Base-by-base conservation (phyloP, 2,329 filamentous ascomycete genomes). In the Fusarium sulawesiense region DNA sequence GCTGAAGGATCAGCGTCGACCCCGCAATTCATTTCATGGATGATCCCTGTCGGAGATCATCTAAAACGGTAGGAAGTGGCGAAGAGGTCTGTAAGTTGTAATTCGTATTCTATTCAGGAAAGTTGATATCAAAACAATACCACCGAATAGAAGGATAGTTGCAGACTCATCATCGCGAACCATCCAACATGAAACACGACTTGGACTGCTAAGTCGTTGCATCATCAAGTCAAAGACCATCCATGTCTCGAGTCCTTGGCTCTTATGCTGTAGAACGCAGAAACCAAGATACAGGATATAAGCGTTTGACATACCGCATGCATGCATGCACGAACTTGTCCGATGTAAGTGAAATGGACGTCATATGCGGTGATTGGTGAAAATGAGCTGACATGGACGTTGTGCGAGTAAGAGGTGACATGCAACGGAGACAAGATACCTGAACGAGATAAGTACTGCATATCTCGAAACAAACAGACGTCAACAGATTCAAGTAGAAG, bases 41-140 rank as follows among this genome's bases (percentile, higher is more conserved):
- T 56, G 41, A 70, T 66, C 66, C 61, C 58, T 69, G 66, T 40
- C 48, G 27, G 4, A 44, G 21, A 46, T 49, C 16, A 46, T 41
- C 62, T 45, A 65, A 42, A 66, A 44, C 51, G 29, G 46, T 27
- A 25, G 32, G 18, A 30, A 27, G 30, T 42, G 54, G 47, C 34
- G 21, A 47, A 32, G 23, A 23, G 47, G 9, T 21, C 14, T n/a
- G 7, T 32, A 51, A 51, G 32, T 7, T 41, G 7, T 21, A 32
- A 34, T 21, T 25, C 12, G 37, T 25, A 48, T 9, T 51, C 37
- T 12, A 14, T 8, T n/a, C 6, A 14, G n/a, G 6, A 50, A 25
- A 21, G 21, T 6, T 37, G 16, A n/a, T n/a, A 37, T 29, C 0
- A 20, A 47, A 10, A 29, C 0, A 14, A 47, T 9, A 29, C 11